Evolutionary conservation across 768 basidiomycete species (phyloP).

Genomic region (Naematelia encephala): DNA sequence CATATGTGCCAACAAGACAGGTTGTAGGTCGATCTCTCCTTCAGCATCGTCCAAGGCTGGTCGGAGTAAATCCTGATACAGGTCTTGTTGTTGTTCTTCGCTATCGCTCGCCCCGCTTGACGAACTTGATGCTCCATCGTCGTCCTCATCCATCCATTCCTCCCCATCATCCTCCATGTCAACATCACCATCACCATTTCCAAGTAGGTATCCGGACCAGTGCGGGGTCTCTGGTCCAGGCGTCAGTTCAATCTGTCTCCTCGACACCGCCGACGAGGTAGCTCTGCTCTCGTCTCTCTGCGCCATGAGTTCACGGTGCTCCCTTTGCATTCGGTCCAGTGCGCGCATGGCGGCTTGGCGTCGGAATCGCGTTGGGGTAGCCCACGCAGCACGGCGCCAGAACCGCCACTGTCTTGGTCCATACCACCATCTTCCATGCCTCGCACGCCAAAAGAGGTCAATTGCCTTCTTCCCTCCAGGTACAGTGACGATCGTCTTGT

Average conservation of each 20-base stretch:
- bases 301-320: slow-evolving; percentile 1
- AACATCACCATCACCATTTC: not conserved
- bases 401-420: slow-evolving; percentile 38
- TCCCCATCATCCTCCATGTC: slow-evolving; percentile 39
- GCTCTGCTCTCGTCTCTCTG: not conserved
- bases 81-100: slow-evolving; percentile 9
- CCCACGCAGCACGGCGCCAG: slow-evolving; percentile 39
- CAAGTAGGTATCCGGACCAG: not conserved
- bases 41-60: not conserved
- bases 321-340: not conserved
- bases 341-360: slow-evolving; percentile 1
- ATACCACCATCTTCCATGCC: slow-evolving; percentile 39
- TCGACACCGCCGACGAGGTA: slow-evolving; percentile 10
- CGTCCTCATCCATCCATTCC: slow-evolving; percentile 28
- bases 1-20: slow-evolving; percentile 43
- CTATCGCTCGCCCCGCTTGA: slow-evolving; percentile 18
- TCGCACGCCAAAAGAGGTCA: slow-evolving; percentile 5
- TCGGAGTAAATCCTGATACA: slow-evolving; percentile 2
- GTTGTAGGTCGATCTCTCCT: slow-evolving; percentile 18
- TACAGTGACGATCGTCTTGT: slow-evolving; percentile 15
- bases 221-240: not conserved
- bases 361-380: slow-evolving; percentile 13
- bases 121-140: slow-evolving; percentile 5
- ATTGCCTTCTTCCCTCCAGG: slow-evolving; percentile 23
- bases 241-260: not conserved